Evolutionary conservation across 768 basidiomycete species (phyloP), one percentile per base, ranked within the genome.

Genomic region (Xerocomellus dryophilus): DNA sequence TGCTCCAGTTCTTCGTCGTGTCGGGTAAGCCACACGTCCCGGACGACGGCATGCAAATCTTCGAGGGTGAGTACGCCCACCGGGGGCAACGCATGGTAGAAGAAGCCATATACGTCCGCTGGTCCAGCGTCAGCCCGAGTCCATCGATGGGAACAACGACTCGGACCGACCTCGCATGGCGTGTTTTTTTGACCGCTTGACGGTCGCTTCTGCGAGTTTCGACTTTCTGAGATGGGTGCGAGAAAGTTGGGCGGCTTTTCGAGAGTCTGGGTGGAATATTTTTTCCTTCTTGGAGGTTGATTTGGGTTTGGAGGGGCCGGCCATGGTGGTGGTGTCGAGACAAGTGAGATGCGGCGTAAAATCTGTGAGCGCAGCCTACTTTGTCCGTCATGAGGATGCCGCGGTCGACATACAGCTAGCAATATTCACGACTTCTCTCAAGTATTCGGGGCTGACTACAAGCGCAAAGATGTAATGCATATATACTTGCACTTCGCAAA

Each of bases 41-140:
- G 70, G 11, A 92, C 70, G 51, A 92, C 60, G 5, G 69, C 66
- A 63, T 93, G 91, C 34, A 93, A 69, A 39, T 87, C 84, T 23
- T 81, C 74, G 2, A 93, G 74, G 0, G 81, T 75, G 46, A 93
- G 68, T 4, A 76, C 75, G 9, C 73, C 74, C 39, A 80, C 79
- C 43, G 80, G 76, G 0, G 89, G 89, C 8, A 92, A 66, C 10
- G 84, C 81, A 56, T 86, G 79, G 61, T 79, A 87, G 69, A 90
- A 92, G 71, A 93, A 93, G 12, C 80, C 79, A 67, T 83, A 88
- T 10, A 87, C 72, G 63, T 90, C 83, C 57, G 78, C 89, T 90
- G 63, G 56, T 39, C 32, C 25, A 29, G 43, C 10, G 10, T 52
- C 29, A 56, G 27, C 17, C 10, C 25, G 8, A 29, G 8, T 11